These are phyloP conservation scores for Jasminum sambac DNA, from an alignment of 257 asterid genomes.

Conservation along the genomic window DNA sequence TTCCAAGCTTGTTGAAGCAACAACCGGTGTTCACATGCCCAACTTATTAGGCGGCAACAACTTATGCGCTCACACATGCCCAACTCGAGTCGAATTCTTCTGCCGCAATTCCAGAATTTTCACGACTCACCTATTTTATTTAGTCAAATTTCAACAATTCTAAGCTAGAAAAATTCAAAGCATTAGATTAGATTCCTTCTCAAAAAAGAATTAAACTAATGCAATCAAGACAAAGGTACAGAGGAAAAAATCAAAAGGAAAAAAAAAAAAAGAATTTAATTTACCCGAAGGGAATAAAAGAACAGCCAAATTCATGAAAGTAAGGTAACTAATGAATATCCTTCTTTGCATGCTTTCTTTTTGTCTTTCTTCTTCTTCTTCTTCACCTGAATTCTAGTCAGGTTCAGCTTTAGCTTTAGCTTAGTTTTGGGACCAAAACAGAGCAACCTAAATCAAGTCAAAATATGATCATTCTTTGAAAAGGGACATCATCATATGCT, in stretches of 20 bases:
- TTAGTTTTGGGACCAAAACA: slow-evolving; percentile 25
- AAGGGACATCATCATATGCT: slow-evolving; percentile 29
- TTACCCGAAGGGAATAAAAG: slow-evolving; percentile 55
- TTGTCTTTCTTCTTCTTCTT: slow-evolving; percentile 10
- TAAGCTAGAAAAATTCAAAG: background rate
- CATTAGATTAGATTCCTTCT: background rate
- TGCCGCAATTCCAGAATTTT: no score
- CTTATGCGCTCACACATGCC: no score
- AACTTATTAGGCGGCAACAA: no score
- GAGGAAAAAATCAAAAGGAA: background rate
- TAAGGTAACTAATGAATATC: slow-evolving; percentile 28
- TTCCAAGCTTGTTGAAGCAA: no score
- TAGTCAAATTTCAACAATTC: no score
- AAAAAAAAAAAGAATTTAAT: background rate
- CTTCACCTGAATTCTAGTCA: slow-evolving; percentile 9
- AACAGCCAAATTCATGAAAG: slow-evolving; percentile 42
- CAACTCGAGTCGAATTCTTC: no score
- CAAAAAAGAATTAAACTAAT: background rate
- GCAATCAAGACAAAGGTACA: background rate
- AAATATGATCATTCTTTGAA: slow-evolving; percentile 41
- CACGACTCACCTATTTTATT: no score
- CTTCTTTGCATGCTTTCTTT: slow-evolving; percentile 41
- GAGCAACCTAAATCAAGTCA: slow-evolving; percentile 29
- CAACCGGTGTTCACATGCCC: no score
- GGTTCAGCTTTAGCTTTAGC: slow-evolving; percentile 22